A percentile compares a stretch with the other conserved stretches of the same genome.
Conservation (phyloP, 768 basidiomycete species). For the Dioszegia hungarica region DNA sequence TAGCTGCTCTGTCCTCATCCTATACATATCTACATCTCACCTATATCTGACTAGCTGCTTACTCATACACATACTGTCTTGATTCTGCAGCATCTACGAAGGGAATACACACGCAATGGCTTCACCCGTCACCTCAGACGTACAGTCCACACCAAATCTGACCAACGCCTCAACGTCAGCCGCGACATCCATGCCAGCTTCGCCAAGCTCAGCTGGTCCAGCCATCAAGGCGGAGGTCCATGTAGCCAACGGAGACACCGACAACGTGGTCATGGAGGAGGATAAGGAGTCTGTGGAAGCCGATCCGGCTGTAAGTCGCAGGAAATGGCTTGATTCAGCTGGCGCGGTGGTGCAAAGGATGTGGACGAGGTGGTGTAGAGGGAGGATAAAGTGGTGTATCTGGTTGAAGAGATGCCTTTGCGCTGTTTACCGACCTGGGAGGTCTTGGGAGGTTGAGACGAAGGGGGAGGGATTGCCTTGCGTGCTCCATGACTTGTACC, state of each 20-base stretch:
- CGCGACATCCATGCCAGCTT: conserved; percentile 21
- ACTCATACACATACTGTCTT: neutral
- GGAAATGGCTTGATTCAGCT: neutral
- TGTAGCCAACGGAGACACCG: neutral
- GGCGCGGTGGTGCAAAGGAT: neutral
- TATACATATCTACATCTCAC: neutral
- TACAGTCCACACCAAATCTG: neutral
- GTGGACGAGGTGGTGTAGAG: neutral
- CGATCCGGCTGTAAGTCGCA: conserved; percentile 1
- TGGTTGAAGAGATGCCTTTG: neutral
- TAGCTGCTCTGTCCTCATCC: neutral
- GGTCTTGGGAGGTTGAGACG: neutral
- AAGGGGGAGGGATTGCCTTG: neutral
- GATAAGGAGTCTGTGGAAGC: neutral
- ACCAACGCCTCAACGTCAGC: conserved; percentile 19
- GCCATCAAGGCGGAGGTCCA: neutral
- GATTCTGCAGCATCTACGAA: neutral
- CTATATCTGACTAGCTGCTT: neutral
- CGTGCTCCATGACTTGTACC: neutral
- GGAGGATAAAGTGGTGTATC: neutral
- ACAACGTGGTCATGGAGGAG: neutral
- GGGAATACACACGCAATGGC: too few species aligned
- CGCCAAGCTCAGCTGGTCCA: conserved; percentile 1
- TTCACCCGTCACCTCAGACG: neutral
- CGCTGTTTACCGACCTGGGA: neutral